Percentiles rank a stretch among this genome's conserved stretches.
These are phyloP conservation scores for Syncephalastrum racemosum DNA, from an alignment of 371 early-diverging fungal species.

Conservation along the genomic window DNA sequence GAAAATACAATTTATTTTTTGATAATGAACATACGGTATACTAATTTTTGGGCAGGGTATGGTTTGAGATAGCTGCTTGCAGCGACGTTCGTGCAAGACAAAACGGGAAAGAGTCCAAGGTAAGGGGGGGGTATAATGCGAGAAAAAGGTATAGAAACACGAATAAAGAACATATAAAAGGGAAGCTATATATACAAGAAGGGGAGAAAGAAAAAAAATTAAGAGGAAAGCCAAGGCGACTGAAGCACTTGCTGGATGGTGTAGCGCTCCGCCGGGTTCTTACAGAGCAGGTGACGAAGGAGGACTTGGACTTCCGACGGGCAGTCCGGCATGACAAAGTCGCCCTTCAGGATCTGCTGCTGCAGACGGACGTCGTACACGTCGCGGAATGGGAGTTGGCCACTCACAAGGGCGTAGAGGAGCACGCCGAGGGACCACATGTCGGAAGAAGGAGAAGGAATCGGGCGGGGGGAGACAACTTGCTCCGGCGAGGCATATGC, in stretches of 20 bases:
- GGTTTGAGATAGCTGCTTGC: neutral
- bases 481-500: conserved; percentile 85
- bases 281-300: conserved; percentile 23
- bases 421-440: conserved; percentile 87
- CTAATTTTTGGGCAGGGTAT: neutral
- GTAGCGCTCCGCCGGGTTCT: conserved; percentile 23
- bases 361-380: conserved; percentile 72
- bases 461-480: conserved; percentile 34
- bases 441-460: conserved; percentile 61
- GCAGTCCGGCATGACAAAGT: conserved; percentile 39
- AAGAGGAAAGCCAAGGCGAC: conserved; percentile 27
- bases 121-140: neutral
- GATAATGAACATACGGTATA: too few species aligned
- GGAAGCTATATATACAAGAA: conserved; percentile 9
- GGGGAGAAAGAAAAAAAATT: neutral
- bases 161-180: neutral
- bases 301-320: conserved; percentile 25
- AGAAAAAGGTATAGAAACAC: too few species aligned
- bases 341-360: conserved; percentile 57
- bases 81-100: conserved; percentile 3
- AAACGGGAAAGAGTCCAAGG: neutral
- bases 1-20: too few species aligned
- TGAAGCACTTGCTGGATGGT: conserved; percentile 25
- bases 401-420: conserved; percentile 70
- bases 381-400: conserved; percentile 77